phyloP scores from a whole-genome alignment of 805 yeast species.

The Martiniozyma abietophila region DNA sequence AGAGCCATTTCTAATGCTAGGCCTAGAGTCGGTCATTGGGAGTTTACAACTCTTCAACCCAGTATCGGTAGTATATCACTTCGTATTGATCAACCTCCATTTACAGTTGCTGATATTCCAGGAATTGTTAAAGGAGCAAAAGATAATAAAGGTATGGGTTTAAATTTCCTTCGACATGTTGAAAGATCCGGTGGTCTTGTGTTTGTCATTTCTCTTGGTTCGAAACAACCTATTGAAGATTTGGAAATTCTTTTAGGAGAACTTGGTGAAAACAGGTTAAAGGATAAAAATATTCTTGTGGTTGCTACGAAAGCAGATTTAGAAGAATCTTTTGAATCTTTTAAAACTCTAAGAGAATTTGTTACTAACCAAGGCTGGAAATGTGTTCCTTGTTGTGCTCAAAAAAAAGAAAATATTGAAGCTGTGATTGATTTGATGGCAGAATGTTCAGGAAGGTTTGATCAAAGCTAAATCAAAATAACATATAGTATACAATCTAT shows the following conservation, averaged over 20 bases:
- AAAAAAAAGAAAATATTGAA: slow-evolving; percentile 62
- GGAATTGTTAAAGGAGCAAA: slow-evolving; percentile 89
- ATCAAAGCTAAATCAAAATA: too few relatives aligned
- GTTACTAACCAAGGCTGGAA: slow-evolving; percentile 49
- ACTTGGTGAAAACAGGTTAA: slow-evolving; percentile 55
- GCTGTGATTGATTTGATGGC: slow-evolving; percentile 65
- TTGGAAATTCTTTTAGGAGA: slow-evolving; percentile 56
- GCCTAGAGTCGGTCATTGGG: slow-evolving; percentile 95
- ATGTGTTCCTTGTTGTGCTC: slow-evolving; percentile 78
- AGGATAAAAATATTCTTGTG: slow-evolving; percentile 55
- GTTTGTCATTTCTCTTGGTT: slow-evolving; percentile 74
- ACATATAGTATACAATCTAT: background rate
- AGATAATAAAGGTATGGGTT: slow-evolving; percentile 82
- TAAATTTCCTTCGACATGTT: slow-evolving; percentile 84
- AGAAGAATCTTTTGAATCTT: slow-evolving; percentile 43
- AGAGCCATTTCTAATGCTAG: slow-evolving; percentile 82
- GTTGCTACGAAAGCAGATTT: slow-evolving; percentile 95
- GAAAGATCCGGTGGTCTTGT: slow-evolving; percentile 88
- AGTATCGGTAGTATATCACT: slow-evolving; percentile 78
- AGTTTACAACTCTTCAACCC: slow-evolving; percentile 88
- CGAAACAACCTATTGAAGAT: slow-evolving; percentile 56
- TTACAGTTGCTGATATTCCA: slow-evolving; percentile 96
- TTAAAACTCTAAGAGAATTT: slow-evolving; percentile 32
- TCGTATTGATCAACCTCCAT: slow-evolving; percentile 55
- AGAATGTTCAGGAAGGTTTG: too few relatives aligned